A percentile compares a stretch with the other conserved stretches of the same genome.
Evolutionary conservation across 306 rosid genomes (phyloP).

Genomic region (Prunus padus): DNA sequence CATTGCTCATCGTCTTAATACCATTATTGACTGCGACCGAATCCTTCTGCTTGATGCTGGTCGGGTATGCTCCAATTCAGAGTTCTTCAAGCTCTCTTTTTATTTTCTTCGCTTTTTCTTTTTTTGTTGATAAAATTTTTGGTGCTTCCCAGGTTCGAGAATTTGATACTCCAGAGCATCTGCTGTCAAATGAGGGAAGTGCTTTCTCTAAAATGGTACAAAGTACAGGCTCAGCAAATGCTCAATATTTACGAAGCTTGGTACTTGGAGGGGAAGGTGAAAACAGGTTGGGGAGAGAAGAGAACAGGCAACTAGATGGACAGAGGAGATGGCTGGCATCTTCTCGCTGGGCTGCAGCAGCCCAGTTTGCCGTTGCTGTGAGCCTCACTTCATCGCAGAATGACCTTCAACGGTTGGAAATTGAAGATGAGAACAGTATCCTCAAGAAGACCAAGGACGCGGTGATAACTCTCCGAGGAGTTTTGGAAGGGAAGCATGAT

Average conservation of each 20-base stretch:
- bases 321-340: constrained; percentile 51
- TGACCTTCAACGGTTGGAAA: constrained; percentile 59
- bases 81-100: not conserved
- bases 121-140: constrained; percentile 12
- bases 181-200: constrained; percentile 59
- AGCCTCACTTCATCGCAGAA: constrained; percentile 79
- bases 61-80: constrained; percentile 44
- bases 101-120: not conserved
- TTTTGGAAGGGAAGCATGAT: constrained; percentile 82
- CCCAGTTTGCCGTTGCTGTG: constrained; percentile 78
- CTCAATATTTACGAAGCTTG: constrained; percentile 65
- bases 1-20: constrained; percentile 87
- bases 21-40: constrained; percentile 74
- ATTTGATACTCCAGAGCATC: constrained; percentile 62
- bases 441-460: constrained; percentile 65
- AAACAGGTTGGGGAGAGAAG: constrained; percentile 39
- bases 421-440: constrained; percentile 44
- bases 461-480: constrained; percentile 64
- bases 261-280: constrained; percentile 48
- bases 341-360: constrained; percentile 75
- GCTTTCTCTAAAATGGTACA: constrained; percentile 89
- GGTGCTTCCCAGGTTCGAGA: constrained; percentile 62
- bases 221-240: constrained; percentile 84
- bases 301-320: constrained; percentile 37
- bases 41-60: constrained; percentile 80